Evolutionary conservation across 306 rosid genomes (phyloP).

Genomic region (Parietaria judaica): DNA sequence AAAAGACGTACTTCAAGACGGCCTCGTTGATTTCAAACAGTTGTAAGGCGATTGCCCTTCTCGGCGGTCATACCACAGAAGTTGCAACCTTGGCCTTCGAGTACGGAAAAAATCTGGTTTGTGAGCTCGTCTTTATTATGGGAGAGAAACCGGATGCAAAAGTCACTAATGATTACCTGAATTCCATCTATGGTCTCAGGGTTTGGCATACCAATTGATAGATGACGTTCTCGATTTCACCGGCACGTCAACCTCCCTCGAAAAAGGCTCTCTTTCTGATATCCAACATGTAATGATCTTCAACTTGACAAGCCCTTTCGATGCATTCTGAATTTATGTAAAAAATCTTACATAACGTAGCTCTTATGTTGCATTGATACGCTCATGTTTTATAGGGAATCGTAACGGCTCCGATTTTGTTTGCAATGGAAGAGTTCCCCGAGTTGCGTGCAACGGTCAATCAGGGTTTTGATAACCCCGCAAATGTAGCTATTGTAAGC

Average conservation of each 20-base stretch:
- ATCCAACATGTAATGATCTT: constrained; percentile 60
- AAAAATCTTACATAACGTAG: too few species aligned
- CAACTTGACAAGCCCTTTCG: not conserved
- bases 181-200: constrained; percentile 36
- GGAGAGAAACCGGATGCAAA: not conserved
- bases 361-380: not conserved
- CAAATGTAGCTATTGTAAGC: constrained; percentile 68
- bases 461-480: constrained; percentile 68
- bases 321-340: not conserved
- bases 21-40: constrained; percentile 92
- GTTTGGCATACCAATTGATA: constrained; percentile 85
- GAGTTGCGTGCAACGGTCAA: constrained; percentile 59
- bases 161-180: too few species aligned
- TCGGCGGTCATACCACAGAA: constrained; percentile 86
- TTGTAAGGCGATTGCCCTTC: constrained; percentile 93
- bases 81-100: constrained; percentile 77
- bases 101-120: constrained; percentile 92
- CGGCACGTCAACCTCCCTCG: constrained; percentile 84
- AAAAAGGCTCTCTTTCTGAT: constrained; percentile 91
- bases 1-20: constrained; percentile 88
- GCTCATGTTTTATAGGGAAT: constrained; percentile 58
- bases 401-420: constrained; percentile 82
- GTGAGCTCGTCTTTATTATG: constrained; percentile 24
- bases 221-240: constrained; percentile 93
- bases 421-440: constrained; percentile 98